Evolutionary conservation across 805 yeast genomes (phyloP).

Genomic region (Jamesozyma hellenica): DNA sequence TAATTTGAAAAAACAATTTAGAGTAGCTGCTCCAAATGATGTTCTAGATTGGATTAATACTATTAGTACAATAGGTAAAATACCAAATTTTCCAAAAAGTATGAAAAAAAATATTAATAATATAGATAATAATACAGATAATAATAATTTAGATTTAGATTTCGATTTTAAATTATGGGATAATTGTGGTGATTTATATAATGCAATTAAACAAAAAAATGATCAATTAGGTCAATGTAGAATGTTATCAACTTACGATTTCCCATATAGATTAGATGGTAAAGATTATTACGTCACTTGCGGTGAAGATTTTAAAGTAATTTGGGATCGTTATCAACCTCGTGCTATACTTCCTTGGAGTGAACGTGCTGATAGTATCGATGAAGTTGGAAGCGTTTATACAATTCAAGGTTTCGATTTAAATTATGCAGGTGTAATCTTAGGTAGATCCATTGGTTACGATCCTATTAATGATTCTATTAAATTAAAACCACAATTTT

Average conservation of each 20-base stretch:
- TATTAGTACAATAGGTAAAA: constrained; percentile 29
- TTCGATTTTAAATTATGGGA: constrained; percentile 34
- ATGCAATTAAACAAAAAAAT: constrained; percentile 26
- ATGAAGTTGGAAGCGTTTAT: constrained; percentile 40
- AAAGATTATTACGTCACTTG: constrained; percentile 38
- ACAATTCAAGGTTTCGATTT: constrained; percentile 41
- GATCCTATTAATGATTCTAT: constrained; percentile 30
- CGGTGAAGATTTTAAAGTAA: constrained; percentile 34
- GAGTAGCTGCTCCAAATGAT: constrained; percentile 34
- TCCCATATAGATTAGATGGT: constrained; percentile 37
- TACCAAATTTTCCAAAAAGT: constrained; percentile 28
- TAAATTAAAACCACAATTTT: constrained; percentile 29
- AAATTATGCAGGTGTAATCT: constrained; percentile 38
- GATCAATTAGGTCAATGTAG: constrained; percentile 33
- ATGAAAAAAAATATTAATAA: too few relatives aligned
- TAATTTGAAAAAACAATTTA: constrained; percentile 32
- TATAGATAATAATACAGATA: too few relatives aligned
- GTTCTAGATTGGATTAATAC: constrained; percentile 34
- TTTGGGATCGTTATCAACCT: constrained; percentile 40
- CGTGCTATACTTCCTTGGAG: constrained; percentile 36
- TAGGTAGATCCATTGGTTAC: constrained; percentile 36
- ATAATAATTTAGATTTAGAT: too few relatives aligned
- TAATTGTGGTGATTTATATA: constrained; percentile 35
- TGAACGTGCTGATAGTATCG: constrained; percentile 36
- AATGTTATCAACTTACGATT: constrained; percentile 37